Conservation (phyloP, 495 filamentous ascomycete genomes). For the Alectoria sarmentosa region DNA sequence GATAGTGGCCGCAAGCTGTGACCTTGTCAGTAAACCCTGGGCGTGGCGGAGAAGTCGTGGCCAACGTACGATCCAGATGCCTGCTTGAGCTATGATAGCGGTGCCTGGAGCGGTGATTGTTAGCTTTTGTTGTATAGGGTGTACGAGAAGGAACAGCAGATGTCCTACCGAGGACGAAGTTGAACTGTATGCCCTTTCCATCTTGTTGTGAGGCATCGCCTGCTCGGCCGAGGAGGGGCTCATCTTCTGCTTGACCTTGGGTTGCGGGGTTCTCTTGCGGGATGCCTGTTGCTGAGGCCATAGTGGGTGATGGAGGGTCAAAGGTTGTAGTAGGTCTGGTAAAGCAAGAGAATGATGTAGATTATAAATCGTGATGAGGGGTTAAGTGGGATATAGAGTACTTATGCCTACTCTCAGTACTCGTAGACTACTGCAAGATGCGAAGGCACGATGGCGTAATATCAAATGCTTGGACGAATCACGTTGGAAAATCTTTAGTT, state of each 20-base stretch:
- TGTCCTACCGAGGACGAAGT: slow-evolving; percentile 66
- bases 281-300: slow-evolving; percentile 52
- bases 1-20: slow-evolving; percentile 61
- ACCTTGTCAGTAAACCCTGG: background rate
- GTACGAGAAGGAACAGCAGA: background rate
- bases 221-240: slow-evolving; percentile 67
- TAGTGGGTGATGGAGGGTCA: slow-evolving; percentile 23
- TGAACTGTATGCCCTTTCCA: slow-evolving; percentile 53
- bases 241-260: slow-evolving; percentile 47
- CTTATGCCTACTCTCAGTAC: too few relatives aligned
- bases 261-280: slow-evolving; percentile 33
- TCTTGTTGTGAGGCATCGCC: slow-evolving; percentile 68
- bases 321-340: background rate
- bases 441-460: background rate
- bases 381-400: background rate
- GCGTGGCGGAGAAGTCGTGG: background rate
- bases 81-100: slow-evolving; percentile 59
- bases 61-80: slow-evolving; percentile 54
- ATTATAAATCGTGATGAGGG: background rate
- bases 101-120: slow-evolving; percentile 45
- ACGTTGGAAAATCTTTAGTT: background rate
- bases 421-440: too few relatives aligned
- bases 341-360: background rate
- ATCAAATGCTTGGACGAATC: background rate
- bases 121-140: background rate